Conservation (phyloP, 306 rosid species). For the Corylus americana region DNA sequence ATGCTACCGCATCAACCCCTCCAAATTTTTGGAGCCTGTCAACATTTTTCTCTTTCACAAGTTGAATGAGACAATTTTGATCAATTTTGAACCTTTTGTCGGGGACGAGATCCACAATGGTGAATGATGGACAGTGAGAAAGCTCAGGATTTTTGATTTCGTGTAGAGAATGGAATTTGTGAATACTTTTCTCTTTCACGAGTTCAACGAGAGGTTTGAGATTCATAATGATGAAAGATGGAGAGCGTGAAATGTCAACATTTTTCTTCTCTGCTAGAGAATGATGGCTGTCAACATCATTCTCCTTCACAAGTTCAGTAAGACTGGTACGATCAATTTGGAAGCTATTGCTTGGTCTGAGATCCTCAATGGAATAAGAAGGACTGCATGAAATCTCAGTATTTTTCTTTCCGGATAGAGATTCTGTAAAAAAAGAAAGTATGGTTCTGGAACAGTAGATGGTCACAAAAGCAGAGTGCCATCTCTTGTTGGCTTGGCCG, state of each 20-base stretch:
- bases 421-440: slow-evolving; percentile 7
- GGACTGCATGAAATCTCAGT: background rate
- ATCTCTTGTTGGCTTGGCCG: slow-evolving; percentile 33
- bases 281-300: slow-evolving; percentile 10
- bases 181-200: background rate
- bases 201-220: background rate
- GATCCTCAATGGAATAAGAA: background rate
- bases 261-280: background rate
- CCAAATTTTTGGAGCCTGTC: slow-evolving; percentile 18
- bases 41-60: slow-evolving; percentile 41
- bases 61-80: slow-evolving; percentile 20
- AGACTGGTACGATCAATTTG: slow-evolving; percentile 11
- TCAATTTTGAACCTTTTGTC: slow-evolving; percentile 22
- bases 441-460: slow-evolving; percentile 58
- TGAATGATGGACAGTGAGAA: slow-evolving; percentile 12
- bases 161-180: background rate
- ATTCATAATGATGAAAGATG: background rate
- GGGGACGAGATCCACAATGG: slow-evolving; percentile 15
- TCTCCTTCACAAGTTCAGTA: slow-evolving; percentile 27
- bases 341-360: background rate
- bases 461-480: slow-evolving; percentile 47
- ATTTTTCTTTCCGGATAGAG: background rate
- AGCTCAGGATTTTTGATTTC: background rate
- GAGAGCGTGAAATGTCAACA: background rate
- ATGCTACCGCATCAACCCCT: slow-evolving; percentile 38